Evolutionary conservation across 2,329 filamentous ascomycete species (phyloP).

Genomic region (Alternaria infectoria): DNA sequence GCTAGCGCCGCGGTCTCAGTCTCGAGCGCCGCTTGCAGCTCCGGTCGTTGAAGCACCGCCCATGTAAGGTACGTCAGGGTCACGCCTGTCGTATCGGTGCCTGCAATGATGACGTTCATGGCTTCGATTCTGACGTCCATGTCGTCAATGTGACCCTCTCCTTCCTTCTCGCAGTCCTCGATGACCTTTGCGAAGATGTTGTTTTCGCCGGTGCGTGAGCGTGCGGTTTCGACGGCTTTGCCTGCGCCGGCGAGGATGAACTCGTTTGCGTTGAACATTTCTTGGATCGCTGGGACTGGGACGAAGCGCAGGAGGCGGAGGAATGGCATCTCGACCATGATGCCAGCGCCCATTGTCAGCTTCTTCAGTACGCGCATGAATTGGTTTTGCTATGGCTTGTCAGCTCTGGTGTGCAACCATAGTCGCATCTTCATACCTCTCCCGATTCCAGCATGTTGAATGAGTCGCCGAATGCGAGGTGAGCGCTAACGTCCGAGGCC

Average conservation of each 20-base stretch:
- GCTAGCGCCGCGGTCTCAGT: constrained; percentile 26
- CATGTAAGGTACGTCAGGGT: constrained; percentile 46
- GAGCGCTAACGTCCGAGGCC: constrained; percentile 47
- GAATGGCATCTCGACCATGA: constrained; percentile 46
- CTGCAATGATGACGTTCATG: constrained; percentile 44
- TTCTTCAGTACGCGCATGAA: constrained; percentile 47
- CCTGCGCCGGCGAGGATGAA: constrained; percentile 39
- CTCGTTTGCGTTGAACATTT: constrained; percentile 46
- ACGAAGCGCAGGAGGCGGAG: constrained; percentile 43
- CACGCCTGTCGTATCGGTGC: constrained; percentile 44
- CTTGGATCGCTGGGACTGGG: constrained; percentile 36
- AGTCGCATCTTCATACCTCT: constrained; percentile 26
- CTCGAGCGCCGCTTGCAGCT: constrained; percentile 28
- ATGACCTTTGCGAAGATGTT: constrained; percentile 46
- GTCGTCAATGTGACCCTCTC: constrained; percentile 37
- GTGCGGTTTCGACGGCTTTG: constrained; percentile 40
- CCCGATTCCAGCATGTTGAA: constrained; percentile 50
- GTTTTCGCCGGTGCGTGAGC: constrained; percentile 35
- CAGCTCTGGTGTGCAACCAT: not conserved
- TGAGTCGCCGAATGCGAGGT: constrained; percentile 49
- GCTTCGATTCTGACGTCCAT: constrained; percentile 43
- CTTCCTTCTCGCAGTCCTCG: constrained; percentile 38
- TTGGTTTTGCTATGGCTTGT: constrained; percentile 33
- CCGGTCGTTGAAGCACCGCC: constrained; percentile 34
- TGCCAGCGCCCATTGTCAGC: constrained; percentile 43